Base-by-base conservation (phyloP, 192 early-diverging fungal species). In the Backusella psychrophila region DNA sequence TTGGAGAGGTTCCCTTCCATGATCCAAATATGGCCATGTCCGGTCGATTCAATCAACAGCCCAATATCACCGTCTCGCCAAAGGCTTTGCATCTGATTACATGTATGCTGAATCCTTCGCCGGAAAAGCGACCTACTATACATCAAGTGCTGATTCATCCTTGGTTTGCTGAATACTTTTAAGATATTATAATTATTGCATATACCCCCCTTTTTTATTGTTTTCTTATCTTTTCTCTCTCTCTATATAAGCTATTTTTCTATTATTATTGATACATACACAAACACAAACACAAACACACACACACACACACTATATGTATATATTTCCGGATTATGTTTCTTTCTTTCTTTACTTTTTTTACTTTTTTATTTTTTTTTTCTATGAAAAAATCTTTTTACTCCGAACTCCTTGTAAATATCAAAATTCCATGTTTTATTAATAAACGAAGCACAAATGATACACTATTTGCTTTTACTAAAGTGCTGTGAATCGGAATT, bases 101-200 rank as follows among this genome's bases (percentile, higher is more conserved):
- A n/a, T 82, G 88, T 73, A 91, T 95, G 91, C 75, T 95, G 49
- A 82, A 85, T 34, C 91, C 89, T 77, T 73, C 84, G 42, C 85
- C 89, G 6, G 80, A 82, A 8, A 76, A 80, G 36, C 86, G 94
- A 19, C 88, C 89, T 1, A 90, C 87, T 7, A 84, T 94, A 53
- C 77, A 83, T 23, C 90, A 95, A 68, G 83, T 94, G n/a, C 69
- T 86, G 0, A 76, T 71, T 15, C 90, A 92, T 76, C 81, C 85
- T 35, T 93, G 92, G 92, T 38, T 93, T 49, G 44, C 44, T 29
- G 72, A 77, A 6, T 53, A 67, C 29, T 81, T 41, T 46, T 29
- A 63, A 29, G 19, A 26, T 11, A 23, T 26, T 59, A 26, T 59
- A 8, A 63, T 17, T 44, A 14, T 44, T 39, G n/a, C 4, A 63